Percentiles rank a stretch among this genome's conserved stretches.
Evolutionary conservation across 73 alveolate species (phyloP).

Genomic region (Blepharisma japonicum): DNA sequence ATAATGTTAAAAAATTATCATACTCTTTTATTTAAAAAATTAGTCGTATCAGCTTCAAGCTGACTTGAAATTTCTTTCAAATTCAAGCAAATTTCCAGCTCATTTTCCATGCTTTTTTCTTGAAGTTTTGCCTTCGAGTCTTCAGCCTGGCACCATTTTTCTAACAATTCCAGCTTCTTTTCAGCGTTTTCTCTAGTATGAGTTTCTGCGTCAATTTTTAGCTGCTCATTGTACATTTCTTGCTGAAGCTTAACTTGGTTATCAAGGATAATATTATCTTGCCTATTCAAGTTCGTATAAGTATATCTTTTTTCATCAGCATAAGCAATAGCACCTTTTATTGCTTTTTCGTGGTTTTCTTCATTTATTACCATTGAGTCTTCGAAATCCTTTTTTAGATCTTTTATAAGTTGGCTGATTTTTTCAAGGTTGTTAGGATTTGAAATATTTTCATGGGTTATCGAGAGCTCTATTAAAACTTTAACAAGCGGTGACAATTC

Average conservation of each 20-base stretch:
- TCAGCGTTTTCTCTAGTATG: background rate
- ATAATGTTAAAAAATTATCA: no score
- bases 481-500: background rate
- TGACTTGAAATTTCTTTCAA: no score
- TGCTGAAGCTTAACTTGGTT: background rate
- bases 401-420: background rate
- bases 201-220: background rate
- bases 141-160: background rate
- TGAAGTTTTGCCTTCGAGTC: no score
- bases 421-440: background rate
- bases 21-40: no score
- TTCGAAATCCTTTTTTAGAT: background rate
- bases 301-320: conserved; percentile 7
- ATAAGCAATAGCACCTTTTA: background rate
- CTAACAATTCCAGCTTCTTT: background rate
- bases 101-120: no score
- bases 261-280: background rate
- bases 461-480: background rate
- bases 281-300: background rate
- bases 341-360: background rate
- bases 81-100: no score
- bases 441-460: background rate
- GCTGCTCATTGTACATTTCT: background rate
- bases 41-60: no score
- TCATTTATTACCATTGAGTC: background rate